A percentile compares a stretch with the other conserved stretches of the same genome.
Evolutionary conservation across 176 grass and related monocot species (phyloP).

Genomic region (maize (Zea mays)): DNA sequence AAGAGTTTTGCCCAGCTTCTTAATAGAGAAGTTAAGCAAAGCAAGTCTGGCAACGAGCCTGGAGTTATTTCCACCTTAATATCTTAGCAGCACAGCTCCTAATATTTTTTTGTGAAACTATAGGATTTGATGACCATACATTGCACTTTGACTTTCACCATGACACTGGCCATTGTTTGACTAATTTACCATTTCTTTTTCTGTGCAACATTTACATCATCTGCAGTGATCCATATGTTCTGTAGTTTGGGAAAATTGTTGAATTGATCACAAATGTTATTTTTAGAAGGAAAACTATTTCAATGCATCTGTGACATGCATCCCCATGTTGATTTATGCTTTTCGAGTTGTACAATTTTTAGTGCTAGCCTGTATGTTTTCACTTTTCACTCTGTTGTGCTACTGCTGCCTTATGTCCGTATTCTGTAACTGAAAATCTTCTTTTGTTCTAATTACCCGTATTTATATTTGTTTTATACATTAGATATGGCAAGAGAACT

Average conservation of each 20-base stretch:
- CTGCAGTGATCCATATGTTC: background rate
- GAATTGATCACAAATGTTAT: too few relatives aligned
- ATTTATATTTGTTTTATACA: background rate
- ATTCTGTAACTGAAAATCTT: background rate
- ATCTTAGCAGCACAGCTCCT: background rate
- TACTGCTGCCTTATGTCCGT: background rate
- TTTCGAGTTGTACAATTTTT: background rate
- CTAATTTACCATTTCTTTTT: background rate
- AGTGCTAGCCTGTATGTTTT: background rate
- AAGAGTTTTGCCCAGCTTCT: too few relatives aligned
- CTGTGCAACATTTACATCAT: background rate
- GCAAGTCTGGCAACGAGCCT: too few relatives aligned
- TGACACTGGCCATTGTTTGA: background rate
- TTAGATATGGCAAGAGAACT: conserved; percentile 85
- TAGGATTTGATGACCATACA: background rate
- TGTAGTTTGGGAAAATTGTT: too few relatives aligned
- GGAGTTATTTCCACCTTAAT: too few relatives aligned
- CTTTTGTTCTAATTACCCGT: background rate
- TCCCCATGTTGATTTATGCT: background rate
- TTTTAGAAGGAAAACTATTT: background rate
- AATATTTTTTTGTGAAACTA: background rate
- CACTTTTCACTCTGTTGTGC: background rate
- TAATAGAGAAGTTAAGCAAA: too few relatives aligned
- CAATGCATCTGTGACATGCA: background rate
- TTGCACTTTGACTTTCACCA: background rate